Conservation (phyloP, 495 filamentous ascomycete species). For the Aspergillus cavernicola region DNA sequence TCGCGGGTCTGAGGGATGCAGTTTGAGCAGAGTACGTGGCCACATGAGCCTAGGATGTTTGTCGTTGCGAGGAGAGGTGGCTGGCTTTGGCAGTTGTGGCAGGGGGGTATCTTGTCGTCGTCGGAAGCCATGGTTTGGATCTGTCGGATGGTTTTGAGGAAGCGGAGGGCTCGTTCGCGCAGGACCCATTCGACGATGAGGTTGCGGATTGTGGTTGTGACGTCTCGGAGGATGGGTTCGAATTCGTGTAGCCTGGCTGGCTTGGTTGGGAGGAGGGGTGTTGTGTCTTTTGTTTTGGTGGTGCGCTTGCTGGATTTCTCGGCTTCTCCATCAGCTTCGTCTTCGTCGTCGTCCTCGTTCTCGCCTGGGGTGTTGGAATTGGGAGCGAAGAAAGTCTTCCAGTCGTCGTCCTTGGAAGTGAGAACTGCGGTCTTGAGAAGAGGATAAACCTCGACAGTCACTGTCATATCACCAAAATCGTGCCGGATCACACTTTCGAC, state of each 20-base stretch:
- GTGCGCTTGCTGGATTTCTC: not conserved
- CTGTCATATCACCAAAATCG: slow-evolving; percentile 25
- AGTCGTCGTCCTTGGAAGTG: slow-evolving; percentile 20
- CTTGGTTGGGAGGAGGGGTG: slow-evolving; percentile 8
- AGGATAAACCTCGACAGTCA: slow-evolving; percentile 13
- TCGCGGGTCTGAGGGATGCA: slow-evolving; percentile 25
- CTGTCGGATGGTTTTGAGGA: slow-evolving; percentile 21
- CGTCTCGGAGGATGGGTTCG: slow-evolving; percentile 18
- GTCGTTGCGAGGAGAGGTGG: slow-evolving; percentile 14
- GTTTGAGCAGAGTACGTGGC: slow-evolving; percentile 44
- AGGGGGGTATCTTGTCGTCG: slow-evolving; percentile 12
- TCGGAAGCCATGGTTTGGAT: slow-evolving; percentile 28
- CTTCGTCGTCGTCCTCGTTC: not conserved
- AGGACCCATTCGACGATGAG: slow-evolving; percentile 29
- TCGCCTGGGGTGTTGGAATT: not conserved
- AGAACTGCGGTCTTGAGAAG: slow-evolving; percentile 16
- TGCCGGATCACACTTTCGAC: slow-evolving; percentile 18
- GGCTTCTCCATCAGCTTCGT: not conserved
- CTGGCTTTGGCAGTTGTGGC: slow-evolving; percentile 26
- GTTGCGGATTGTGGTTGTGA: slow-evolving; percentile 22
- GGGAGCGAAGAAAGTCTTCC: slow-evolving; percentile 16
- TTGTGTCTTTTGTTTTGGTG: not conserved
- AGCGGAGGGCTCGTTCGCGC: slow-evolving; percentile 28
- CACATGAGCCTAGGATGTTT: slow-evolving; percentile 45
- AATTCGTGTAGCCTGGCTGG: slow-evolving; percentile 14